Base-by-base conservation (phyloP, 805 yeast species). In the Kodamaea leandrae region DNA sequence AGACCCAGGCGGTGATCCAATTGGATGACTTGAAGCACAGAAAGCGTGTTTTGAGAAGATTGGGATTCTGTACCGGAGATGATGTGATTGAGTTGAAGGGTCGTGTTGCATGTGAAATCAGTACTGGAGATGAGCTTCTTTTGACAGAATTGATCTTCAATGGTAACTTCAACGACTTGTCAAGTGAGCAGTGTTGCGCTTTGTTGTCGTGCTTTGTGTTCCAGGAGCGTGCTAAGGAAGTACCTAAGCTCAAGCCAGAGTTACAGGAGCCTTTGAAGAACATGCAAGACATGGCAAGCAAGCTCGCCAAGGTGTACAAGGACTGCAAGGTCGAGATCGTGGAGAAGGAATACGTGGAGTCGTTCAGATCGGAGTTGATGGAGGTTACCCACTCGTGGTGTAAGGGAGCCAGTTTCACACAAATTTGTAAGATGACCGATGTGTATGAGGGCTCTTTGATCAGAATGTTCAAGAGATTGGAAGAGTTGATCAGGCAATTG, bases 321-420 rank as follows among this genome's bases (percentile, higher is more conserved):
- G 98, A 93, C 59, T 84, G 91, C 61, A 90, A 93, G 65, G 74
- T 93, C 37, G 97, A 91, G 46, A 71, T 93, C 36, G 83, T 81
- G 5, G 98, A 91, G 58, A 87, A 88, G 55, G 98, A 90, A 43
- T 93, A 93, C 57, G 84, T 93, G 29, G 96, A 89, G 58, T 76
- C 84, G 19, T 95, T 93, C 71, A 81, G 95, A 64, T 83, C 89
- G 14, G 96, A 93, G 58, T 73, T 93, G 46, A 91, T 93, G 98
- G 98, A 90, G 60, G 97, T 93, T 38, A 96, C 93, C 1, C 88
- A 70, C 62, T 86, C 91, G 36, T 93, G 99, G 99, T 88, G 96
- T 62, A 83, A 84, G 58, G 98, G 98, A 14, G 96, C 96, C 5
- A 71, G 93, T 0, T 93, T 93, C 63, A 91, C 97, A 0, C 96